These are phyloP conservation scores for Colletotrichum brevisporum DNA, from an alignment of 2,329 filamentous ascomycete genomes.

Conservation along the genomic window DNA sequence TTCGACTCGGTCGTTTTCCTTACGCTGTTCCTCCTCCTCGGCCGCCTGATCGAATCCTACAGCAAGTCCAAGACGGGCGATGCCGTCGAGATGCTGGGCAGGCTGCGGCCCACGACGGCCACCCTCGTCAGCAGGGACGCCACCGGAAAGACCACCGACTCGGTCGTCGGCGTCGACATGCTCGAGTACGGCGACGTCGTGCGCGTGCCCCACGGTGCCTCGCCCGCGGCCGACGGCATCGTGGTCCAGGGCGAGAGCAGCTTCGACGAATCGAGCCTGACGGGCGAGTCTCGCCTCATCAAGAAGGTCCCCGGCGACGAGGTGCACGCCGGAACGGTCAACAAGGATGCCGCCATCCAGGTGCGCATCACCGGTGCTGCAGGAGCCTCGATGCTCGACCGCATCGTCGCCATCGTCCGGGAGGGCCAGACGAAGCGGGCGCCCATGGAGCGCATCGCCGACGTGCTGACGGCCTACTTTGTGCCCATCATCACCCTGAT, in stretches of 20 bases:
- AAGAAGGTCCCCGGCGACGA: conserved; percentile 74
- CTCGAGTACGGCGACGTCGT: conserved; percentile 83
- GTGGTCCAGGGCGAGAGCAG: conserved; percentile 73
- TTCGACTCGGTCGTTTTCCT: conserved; percentile 95
- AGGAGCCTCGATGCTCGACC: conserved; percentile 82
- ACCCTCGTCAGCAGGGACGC: conserved; percentile 71
- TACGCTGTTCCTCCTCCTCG: conserved; percentile 85
- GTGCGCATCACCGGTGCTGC: conserved; percentile 75
- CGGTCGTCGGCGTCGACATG: conserved; percentile 71
- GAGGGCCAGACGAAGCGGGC: conserved; percentile 84
- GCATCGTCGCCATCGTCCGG: conserved; percentile 82
- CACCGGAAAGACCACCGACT: conserved; percentile 54
- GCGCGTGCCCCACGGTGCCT: conserved; percentile 82
- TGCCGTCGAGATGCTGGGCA: conserved; percentile 84
- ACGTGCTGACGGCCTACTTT: conserved; percentile 81
- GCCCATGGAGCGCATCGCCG: conserved; percentile 82
- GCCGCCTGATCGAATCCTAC: conserved; percentile 86
- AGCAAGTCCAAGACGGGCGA: conserved; percentile 93
- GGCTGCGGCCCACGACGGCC: conserved; percentile 83
- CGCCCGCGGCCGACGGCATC: conserved; percentile 86
- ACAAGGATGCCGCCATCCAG: conserved; percentile 75
- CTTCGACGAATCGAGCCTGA: conserved; percentile 94
- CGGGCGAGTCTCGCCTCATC: conserved; percentile 80
- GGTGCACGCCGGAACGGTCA: conserved; percentile 82
- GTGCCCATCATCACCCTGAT: conserved; percentile 80